Evolutionary conservation across 495 filamentous ascomycete species (phyloP).

Genomic region (Lasiosphaeris hirsuta): DNA sequence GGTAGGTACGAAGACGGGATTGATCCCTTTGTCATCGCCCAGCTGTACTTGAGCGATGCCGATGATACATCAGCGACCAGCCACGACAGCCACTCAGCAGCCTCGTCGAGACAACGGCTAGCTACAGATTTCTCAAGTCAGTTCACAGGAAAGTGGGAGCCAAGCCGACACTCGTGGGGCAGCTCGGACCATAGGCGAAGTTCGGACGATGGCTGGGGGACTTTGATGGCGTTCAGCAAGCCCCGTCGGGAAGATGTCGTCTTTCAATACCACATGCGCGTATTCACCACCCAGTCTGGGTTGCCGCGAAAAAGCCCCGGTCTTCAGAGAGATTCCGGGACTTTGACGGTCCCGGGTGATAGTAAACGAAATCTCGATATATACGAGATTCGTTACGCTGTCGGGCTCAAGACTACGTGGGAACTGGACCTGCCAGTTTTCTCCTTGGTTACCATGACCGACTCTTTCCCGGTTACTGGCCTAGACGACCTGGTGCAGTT

Average conservation of each 20-base stretch:
- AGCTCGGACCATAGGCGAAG: neutral
- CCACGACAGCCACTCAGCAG: neutral
- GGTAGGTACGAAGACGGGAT: neutral
- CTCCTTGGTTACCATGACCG: neutral
- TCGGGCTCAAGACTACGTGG: conserved; percentile 4
- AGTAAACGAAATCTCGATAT: neutral
- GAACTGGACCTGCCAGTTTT: neutral
- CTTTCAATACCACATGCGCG: conserved; percentile 4
- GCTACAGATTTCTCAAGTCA: neutral
- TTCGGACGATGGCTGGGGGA: neutral
- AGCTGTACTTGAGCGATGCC: neutral
- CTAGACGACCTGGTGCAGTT: neutral
- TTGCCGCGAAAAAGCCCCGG: neutral
- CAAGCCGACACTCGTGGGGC: neutral
- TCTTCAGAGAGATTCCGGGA: neutral
- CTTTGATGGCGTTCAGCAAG: neutral
- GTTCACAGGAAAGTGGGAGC: neutral
- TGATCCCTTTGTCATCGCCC: neutral
- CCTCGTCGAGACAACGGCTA: neutral
- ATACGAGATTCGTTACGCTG: neutral
- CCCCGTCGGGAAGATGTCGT: neutral
- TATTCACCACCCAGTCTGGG: neutral
- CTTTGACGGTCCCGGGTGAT: neutral
- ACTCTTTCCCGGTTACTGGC: neutral
- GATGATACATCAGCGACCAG: neutral